Conservation (phyloP, 176 grass and related monocot genomes). For the Juncus inflexus region DNA sequence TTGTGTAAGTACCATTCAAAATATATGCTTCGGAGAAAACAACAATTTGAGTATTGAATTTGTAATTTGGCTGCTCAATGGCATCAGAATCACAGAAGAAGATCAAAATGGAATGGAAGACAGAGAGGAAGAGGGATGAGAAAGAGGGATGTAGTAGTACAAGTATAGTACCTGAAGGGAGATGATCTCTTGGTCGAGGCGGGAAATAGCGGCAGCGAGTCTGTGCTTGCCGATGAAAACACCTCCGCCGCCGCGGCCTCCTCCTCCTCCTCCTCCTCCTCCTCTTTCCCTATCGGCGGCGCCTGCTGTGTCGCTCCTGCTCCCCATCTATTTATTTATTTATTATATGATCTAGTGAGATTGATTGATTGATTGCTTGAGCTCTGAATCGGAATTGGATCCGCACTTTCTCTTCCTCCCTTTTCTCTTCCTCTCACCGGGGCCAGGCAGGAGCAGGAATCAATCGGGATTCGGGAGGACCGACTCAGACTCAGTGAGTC, state of each 20-base stretch:
- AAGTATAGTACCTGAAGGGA: slow-evolving; percentile 50
- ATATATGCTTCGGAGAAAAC: too few relatives aligned
- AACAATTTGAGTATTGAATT: too few relatives aligned
- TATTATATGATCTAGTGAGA: neutral
- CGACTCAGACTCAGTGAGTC: too few relatives aligned
- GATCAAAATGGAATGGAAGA: too few relatives aligned
- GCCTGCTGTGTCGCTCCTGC: neutral
- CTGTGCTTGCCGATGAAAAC: slow-evolving; percentile 68
- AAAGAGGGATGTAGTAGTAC: too few relatives aligned
- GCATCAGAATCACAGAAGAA: too few relatives aligned
- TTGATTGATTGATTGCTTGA: neutral
- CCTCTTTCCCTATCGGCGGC: neutral
- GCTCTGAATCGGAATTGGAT: too few relatives aligned
- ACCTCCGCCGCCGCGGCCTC: slow-evolving; percentile 34
- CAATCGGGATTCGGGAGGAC: too few relatives aligned
- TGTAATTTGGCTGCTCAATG: too few relatives aligned
- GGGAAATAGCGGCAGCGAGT: slow-evolving; percentile 64
- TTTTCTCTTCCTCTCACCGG: neutral
- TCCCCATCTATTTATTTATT: slow-evolving; percentile 16
- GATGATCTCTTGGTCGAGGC: slow-evolving; percentile 79
- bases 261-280: slow-evolving; percentile 19
- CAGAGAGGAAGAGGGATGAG: too few relatives aligned
- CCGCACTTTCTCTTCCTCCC: neutral
- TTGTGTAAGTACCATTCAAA: too few relatives aligned
- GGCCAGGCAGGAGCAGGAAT: neutral